phyloP scores from a whole-genome alignment of 257 asterid species.

The Solanum peruvianum region DNA sequence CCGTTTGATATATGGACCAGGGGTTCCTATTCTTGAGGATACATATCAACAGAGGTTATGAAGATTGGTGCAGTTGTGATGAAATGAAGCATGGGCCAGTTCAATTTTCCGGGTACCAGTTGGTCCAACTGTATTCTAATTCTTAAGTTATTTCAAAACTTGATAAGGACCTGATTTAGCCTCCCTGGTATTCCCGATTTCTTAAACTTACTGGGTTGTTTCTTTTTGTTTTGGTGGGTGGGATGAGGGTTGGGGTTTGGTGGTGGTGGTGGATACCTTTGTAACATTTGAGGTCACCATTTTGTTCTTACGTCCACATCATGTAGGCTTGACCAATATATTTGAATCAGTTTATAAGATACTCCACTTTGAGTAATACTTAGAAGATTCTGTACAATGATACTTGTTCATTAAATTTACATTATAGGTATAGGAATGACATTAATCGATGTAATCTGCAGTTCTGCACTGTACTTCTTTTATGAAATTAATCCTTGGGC shows the following conservation, averaged over 20 bases:
- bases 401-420: background rate
- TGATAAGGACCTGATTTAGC: slow-evolving; percentile 6
- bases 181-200: background rate
- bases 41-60: slow-evolving; percentile 21
- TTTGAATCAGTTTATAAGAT: background rate
- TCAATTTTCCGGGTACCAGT: background rate
- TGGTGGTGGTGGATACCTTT: background rate
- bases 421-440: background rate
- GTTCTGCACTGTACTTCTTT: background rate
- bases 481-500: background rate
- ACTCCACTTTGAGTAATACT: background rate
- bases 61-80: slow-evolving; percentile 2
- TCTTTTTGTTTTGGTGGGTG: background rate
- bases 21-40: slow-evolving; percentile 45
- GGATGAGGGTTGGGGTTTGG: background rate
- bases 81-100: background rate
- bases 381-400: background rate
- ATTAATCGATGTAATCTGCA: background rate
- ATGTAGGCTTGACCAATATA: background rate
- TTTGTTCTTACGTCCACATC: background rate
- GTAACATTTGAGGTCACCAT: background rate
- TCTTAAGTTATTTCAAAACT: background rate
- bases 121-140: background rate
- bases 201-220: background rate
- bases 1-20: slow-evolving; percentile 79